Base-by-base conservation (phyloP, 495 filamentous ascomycete species). In the Articulospora tetracladia region DNA sequence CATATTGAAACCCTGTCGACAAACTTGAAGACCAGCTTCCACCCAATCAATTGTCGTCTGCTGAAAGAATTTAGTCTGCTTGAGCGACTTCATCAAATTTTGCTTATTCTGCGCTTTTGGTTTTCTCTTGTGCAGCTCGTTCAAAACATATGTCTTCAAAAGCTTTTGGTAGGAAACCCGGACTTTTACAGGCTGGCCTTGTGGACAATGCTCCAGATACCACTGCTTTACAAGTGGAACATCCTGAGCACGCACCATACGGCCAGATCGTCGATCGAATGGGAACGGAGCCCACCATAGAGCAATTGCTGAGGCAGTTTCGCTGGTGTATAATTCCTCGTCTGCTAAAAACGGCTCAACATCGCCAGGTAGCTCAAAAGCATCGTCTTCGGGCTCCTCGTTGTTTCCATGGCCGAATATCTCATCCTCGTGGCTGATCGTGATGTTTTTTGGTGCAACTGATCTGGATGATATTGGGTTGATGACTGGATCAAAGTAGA, bases 41-140 rank as follows among this genome's bases (percentile, higher is more conserved):
- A 99, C 94, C 95, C 95, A 99, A 72, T 99, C 95, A 61, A 98
- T 97, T 0, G 91, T 96, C 0, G 95, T 99, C 68, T 97, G 93
- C 77, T 99, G 95, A 82, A 99, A 99, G 76, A 98, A 99, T 70
- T 98, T 99, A 25, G 95, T 99, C 51, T 88, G 85, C 70, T 96
- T 97, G 65, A 99, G 70, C 0, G 90, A 93, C 67, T 84, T 88
- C 71, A 97, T 81, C 51, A 99, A 74, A 70, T 92, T 90, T 73
- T 99, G 95, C 70, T 93, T 96, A 74, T 91, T 96, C 64, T 96
- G 87, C 6, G 93, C 90, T 78, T 99, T 98, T 11, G 92, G 91
- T 60, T 88, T 88, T 69, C 89, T 93, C 75, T 93, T 94, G 70
- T 99, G 95, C 25, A 99, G 77, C 71, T 97, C 92, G 65, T 99